A percentile compares a stretch with the other conserved stretches of the same genome.
Conservation (phyloP, 2,329 filamentous ascomycete species). For the Monosporascus sp. region DNA sequence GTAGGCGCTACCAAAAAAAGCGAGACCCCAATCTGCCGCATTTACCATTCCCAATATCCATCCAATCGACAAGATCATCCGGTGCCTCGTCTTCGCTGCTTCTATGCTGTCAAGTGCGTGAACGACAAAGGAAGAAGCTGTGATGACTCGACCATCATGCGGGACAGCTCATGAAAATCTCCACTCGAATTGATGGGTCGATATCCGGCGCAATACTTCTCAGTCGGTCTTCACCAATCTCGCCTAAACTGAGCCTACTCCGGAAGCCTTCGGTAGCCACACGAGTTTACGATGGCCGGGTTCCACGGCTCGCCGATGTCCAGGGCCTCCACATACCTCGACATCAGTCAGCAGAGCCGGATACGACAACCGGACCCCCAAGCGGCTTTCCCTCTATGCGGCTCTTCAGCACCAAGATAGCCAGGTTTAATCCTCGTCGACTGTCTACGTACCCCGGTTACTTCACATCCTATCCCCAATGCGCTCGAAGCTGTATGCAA, state of each 20-base stretch:
- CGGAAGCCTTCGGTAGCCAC: conserved; percentile 1
- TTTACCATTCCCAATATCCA: background rate
- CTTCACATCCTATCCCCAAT: conserved; percentile 15
- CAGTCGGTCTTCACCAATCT: conserved; percentile 35
- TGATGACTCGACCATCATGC: conserved; percentile 30
- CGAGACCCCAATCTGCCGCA: background rate
- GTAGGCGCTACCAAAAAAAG: background rate
- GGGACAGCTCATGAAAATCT: conserved; percentile 56
- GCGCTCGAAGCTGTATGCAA: conserved; percentile 17
- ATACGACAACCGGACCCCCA: background rate
- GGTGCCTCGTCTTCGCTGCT: background rate
- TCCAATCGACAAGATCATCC: background rate
- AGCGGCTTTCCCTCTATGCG: conserved; percentile 1
- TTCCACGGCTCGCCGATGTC: background rate
- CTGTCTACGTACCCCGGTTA: conserved; percentile 12
- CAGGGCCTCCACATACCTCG: background rate
- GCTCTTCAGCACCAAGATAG: background rate
- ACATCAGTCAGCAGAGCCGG: background rate
- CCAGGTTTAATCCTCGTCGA: conserved; percentile 12
- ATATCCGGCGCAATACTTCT: conserved; percentile 52
- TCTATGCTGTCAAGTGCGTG: background rate
- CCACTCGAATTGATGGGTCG: conserved; percentile 55
- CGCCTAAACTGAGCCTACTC: conserved; percentile 20
- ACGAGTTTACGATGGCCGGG: conserved; percentile 10
- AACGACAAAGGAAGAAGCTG: conserved; percentile 13